Evolutionary conservation across 2,329 filamentous ascomycete species (phyloP), one percentile per base, ranked within the genome.

Genomic region (Sporothrix variecibatus): DNA sequence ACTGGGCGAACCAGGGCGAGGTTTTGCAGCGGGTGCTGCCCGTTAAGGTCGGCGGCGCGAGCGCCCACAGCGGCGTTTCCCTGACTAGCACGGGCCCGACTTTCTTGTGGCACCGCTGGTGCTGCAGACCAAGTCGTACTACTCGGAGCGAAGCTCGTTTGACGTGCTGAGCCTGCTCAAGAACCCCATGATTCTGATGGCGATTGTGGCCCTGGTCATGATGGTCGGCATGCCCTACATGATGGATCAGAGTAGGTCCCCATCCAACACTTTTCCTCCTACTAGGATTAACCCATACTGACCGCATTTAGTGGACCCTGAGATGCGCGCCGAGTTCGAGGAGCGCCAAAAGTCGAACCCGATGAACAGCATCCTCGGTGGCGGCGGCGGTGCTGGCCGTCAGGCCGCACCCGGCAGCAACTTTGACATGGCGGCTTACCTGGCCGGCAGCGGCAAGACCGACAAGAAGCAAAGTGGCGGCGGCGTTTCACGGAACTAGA

Each of bases 151-250:
- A 79, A 86, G 88, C 75, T 90, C 89, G 77, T 97, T 95, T 84
- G 94, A 91, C 23, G 87, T 95, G n/a, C 80, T 98, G 74, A 89
- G 89, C 74, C 91, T 98, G 73, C 86, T 98, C 79, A 96, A 96
- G 86, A 97, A 94, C 81, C 96, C 96, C 3, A 98, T 98, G 94
- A 98, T 98, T 77, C 87, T 99, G 75, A 92, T 99, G 86, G 94
- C 92, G 4, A 83, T 97, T 46, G 90, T 96, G 53, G 94, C 92
- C 76, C 90, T 98, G 85, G 91, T 85, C 5, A 86, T 98, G 77
- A 94, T 97, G 76, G 88, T 98, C 79, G 95, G 95, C 77, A 94
- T 98, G 93, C 96, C 96, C 17, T 96, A 98, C 83, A 83, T 99
- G 73, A 91, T 98, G 85, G 95, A 98, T 71, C 98, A 96, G 81